Percentiles rank a stretch among this genome's conserved stretches.
phyloP scores from a whole-genome alignment of 2,329 filamentous ascomycete species.

The Hypocrella siamensis region DNA sequence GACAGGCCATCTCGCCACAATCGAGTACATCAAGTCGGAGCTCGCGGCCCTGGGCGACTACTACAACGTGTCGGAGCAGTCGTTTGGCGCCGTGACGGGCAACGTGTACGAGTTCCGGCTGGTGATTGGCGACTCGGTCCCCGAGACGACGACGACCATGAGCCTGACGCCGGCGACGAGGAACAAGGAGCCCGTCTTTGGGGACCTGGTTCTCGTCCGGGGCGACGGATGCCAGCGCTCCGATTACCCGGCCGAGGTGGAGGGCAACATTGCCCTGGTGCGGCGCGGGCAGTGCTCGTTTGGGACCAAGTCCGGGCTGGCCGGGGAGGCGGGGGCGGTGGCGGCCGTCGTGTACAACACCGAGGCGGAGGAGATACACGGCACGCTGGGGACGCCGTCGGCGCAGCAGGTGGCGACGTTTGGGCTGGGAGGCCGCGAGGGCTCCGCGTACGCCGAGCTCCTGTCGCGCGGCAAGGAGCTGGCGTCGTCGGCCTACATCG shows the following conservation, averaged over 20 bases:
- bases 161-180: constrained; percentile 51
- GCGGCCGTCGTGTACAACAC: constrained; percentile 66
- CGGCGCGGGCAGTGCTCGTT: constrained; percentile 57
- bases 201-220: constrained; percentile 40
- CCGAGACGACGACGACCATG: constrained; percentile 38
- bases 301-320: constrained; percentile 51
- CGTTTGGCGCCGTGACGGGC: constrained; percentile 46
- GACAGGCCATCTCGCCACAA: constrained; percentile 45
- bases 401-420: constrained; percentile 51
- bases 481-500: constrained; percentile 42
- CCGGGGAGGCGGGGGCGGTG: constrained; percentile 52
- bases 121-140: constrained; percentile 35
- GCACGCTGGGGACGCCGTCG: constrained; percentile 50
- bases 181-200: constrained; percentile 41
- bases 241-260: constrained; percentile 45
- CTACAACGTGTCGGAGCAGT: constrained; percentile 47
- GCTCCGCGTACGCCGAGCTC: constrained; percentile 35
- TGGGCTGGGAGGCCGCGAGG: constrained; percentile 45
- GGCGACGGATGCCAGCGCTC: constrained; percentile 46
- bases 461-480: constrained; percentile 34
- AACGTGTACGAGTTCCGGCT: constrained; percentile 43
- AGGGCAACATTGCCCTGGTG: constrained; percentile 55
- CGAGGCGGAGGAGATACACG: constrained; percentile 42
- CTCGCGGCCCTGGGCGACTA: constrained; percentile 40
- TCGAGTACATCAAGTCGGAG: constrained; percentile 44